Evolutionary conservation across 768 basidiomycete species (phyloP).

Genomic region (Suillus occidentalis): DNA sequence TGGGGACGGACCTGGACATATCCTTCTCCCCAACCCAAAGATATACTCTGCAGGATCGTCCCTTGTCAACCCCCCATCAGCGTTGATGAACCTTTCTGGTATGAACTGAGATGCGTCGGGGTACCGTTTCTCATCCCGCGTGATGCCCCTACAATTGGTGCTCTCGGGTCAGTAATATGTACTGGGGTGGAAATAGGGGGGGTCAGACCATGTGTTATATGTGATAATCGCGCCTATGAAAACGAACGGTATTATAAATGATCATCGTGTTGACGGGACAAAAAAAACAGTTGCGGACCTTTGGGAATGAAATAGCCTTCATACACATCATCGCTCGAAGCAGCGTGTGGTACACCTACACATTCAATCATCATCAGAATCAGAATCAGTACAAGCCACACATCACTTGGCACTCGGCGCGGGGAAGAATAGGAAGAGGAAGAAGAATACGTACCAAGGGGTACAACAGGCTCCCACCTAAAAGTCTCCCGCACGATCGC

Average conservation of each 20-base stretch:
- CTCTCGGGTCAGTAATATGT: background rate
- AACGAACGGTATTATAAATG: background rate
- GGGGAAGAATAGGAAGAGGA: too few relatives aligned
- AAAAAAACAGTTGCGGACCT: conserved; percentile 4
- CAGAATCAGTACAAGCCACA: background rate
- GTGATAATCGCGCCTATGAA: conserved; percentile 14
- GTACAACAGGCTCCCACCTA: conserved; percentile 16
- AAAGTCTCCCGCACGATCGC: conserved; percentile 18
- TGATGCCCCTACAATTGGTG: conserved; percentile 12
- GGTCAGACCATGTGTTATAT: conserved; percentile 13
- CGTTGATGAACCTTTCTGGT: conserved; percentile 16
- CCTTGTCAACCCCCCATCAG: conserved; percentile 9
- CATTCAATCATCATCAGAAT: too few relatives aligned
- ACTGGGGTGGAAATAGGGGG: too few relatives aligned
- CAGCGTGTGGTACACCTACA: conserved; percentile 14
- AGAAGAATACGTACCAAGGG: conserved; percentile 8
- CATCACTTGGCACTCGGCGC: too few relatives aligned
- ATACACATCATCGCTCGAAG: conserved; percentile 13
- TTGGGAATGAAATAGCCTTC: conserved; percentile 21
- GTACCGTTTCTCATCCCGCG: conserved; percentile 14
- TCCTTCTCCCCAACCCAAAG: conserved; percentile 12
- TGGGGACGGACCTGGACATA: conserved; percentile 3
- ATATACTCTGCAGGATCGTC: conserved; percentile 11
- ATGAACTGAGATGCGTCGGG: conserved; percentile 12
- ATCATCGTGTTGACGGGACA: background rate